A percentile compares a stretch with the other conserved stretches of the same genome.
These are phyloP conservation scores for Bisporella sp. DNA, from an alignment of 2,329 filamentous ascomycete species.

Conservation along the genomic window DNA sequence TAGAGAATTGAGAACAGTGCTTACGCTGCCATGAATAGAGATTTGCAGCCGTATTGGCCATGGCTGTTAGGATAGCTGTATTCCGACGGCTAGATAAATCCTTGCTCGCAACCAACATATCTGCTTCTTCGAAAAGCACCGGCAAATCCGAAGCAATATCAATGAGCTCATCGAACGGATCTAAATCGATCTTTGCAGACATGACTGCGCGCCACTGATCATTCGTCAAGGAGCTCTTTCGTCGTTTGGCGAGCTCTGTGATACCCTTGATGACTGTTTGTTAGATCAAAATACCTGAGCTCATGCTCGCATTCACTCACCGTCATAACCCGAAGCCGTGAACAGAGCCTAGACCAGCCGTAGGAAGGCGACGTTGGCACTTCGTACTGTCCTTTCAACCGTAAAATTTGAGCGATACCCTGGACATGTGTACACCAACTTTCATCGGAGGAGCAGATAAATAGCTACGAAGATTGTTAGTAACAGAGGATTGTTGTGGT, in stretches of 20 bases:
- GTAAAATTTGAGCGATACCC: constrained; percentile 5
- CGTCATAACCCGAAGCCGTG: not conserved
- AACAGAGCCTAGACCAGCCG: constrained; percentile 1
- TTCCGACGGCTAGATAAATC: not conserved
- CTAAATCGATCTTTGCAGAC: not conserved
- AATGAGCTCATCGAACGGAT: not conserved
- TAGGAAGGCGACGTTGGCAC: not conserved
- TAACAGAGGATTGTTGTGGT: not conserved
- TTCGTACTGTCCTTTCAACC: not conserved
- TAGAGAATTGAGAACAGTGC: not conserved
- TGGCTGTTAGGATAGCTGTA: not conserved
- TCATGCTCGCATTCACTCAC: not conserved
- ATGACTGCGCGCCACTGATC: no score
- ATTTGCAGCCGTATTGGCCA: not conserved
- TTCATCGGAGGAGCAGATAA: constrained; percentile 1
- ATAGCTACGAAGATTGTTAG: constrained; percentile 2
- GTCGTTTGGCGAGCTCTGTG: not conserved
- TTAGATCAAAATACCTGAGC: not conserved
- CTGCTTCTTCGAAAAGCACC: not conserved
- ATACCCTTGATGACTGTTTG: not conserved
- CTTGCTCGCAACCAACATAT: not conserved
- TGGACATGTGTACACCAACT: constrained; percentile 4
- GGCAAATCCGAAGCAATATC: not conserved
- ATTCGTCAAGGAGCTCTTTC: not conserved
- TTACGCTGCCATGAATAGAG: not conserved